Conservation (phyloP, 257 asterid genomes). For the Nicotiana tomentosiformis region DNA sequence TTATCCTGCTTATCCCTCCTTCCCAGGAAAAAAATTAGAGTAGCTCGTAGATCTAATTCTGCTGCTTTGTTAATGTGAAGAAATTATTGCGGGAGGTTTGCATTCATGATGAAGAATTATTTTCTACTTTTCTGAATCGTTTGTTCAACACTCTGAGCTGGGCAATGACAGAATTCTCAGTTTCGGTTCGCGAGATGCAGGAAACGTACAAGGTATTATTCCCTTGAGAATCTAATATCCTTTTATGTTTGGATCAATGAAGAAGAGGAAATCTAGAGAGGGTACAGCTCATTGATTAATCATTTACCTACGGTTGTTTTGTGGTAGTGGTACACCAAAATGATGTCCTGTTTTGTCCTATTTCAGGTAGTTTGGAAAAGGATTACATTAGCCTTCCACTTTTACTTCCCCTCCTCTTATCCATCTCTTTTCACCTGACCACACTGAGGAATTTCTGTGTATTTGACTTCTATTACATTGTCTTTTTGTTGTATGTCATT, state of each 20-base stretch:
- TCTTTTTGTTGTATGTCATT: background rate
- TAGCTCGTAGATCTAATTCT: slow-evolving; percentile 9
- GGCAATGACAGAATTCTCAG: slow-evolving; percentile 97
- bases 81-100: slow-evolving; percentile 83
- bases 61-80: slow-evolving; percentile 26
- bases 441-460: background rate
- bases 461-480: background rate
- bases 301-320: too few species aligned
- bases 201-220: slow-evolving; percentile 70
- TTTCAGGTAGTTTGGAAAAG: background rate
- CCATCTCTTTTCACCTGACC: background rate
- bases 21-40: background rate
- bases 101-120: slow-evolving; percentile 50
- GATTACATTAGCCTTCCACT: background rate
- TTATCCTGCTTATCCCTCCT: background rate
- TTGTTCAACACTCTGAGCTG: slow-evolving; percentile 89
- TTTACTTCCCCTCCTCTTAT: background rate
- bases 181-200: slow-evolving; percentile 88
- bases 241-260: background rate
- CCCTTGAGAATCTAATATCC: background rate
- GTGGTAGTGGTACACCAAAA: background rate
- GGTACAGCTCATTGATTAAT: background rate
- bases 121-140: slow-evolving; percentile 85
- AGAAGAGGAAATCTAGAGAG: background rate
- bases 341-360: background rate